Conservation (phyloP, 768 basidiomycete species). For the Boletus sp. region DNA sequence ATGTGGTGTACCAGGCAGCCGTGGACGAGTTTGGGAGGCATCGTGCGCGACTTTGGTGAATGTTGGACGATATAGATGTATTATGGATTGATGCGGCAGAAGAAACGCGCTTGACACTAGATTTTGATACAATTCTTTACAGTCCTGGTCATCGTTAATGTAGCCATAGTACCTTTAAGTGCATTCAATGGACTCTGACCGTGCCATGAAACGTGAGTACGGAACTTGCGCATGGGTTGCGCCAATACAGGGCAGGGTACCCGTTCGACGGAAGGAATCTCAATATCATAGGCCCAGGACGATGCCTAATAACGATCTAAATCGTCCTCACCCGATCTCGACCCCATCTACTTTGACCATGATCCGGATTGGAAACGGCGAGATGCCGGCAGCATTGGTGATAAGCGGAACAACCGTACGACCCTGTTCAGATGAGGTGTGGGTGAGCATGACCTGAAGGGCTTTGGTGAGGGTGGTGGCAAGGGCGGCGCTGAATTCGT, state of each 20-base stretch:
- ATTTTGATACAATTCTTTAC: not conserved
- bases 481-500: conserved; percentile 56
- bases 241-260: no score
- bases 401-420: conserved; percentile 75
- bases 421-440: conserved; percentile 78
- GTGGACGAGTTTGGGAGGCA: conserved; percentile 18
- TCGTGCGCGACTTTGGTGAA: conserved; percentile 21
- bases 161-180: conserved; percentile 12
- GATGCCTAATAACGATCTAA: not conserved
- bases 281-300: not conserved
- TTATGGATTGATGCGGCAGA: not conserved
- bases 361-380: conserved; percentile 78
- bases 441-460: conserved; percentile 66
- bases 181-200: not conserved
- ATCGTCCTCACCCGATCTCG: conserved; percentile 46
- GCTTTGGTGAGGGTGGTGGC: conserved; percentile 62
- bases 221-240: no score
- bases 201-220: not conserved
- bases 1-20: conserved; percentile 32
- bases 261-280: no score
- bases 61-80: not conserved
- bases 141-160: not conserved
- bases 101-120: not conserved
- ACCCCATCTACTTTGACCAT: conserved; percentile 64
- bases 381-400: conserved; percentile 72